phyloP scores from a whole-genome alignment of 163 green algal species.

The Volvox carteri region DNA sequence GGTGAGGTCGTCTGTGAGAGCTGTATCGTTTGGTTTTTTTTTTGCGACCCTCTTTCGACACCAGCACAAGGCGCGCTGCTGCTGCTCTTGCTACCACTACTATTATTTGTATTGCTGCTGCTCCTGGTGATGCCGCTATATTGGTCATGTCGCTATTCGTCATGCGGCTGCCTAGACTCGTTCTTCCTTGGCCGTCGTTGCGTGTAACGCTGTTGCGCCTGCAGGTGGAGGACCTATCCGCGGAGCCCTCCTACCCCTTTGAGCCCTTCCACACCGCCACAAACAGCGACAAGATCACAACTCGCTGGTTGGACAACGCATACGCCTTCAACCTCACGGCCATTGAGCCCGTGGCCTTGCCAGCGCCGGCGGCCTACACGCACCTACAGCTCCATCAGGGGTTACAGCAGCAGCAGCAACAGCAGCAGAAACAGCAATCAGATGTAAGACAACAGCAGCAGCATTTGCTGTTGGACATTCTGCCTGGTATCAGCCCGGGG shows the following conservation, averaged over 20 bases:
- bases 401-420: not conserved
- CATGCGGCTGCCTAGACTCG: no score
- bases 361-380: not conserved
- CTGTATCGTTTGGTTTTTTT: no score
- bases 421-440: not conserved
- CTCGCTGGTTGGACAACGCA: slow-evolving; percentile 56
- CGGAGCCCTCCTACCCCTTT: slow-evolving; percentile 47
- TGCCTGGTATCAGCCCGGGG: not conserved
- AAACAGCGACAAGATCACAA: slow-evolving; percentile 63
- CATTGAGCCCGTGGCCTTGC: not conserved
- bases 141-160: no score
- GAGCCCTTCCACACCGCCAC: slow-evolving; percentile 64
- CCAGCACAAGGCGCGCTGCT: no score
- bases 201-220: no score
- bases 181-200: no score
- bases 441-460: not conserved
- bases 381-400: not conserved
- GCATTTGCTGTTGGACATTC: not conserved
- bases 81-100: no score
- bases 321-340: slow-evolving; percentile 39
- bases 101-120: no score
- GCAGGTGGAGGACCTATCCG: slow-evolving; percentile 30
- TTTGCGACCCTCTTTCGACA: no score
- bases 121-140: no score
- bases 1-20: no score